Percentiles rank a stretch among this genome's conserved stretches.
Evolutionary conservation across 306 rosid genomes (phyloP).

Genomic region (Acacia melanoxylon): DNA sequence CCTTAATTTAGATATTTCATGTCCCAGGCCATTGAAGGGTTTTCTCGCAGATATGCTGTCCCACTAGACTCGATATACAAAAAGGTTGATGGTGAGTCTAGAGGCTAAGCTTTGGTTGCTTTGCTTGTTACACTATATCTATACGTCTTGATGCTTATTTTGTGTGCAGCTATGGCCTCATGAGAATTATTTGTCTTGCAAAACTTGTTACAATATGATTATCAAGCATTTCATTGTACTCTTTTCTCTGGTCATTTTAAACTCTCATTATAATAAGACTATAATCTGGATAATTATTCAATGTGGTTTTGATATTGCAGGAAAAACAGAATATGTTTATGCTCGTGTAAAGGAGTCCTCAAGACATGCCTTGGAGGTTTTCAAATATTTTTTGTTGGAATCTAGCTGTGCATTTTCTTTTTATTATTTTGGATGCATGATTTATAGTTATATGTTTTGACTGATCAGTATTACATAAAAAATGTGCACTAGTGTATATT

Average conservation of each 20-base stretch:
- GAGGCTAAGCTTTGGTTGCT: constrained; percentile 10
- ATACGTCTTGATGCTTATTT: neutral
- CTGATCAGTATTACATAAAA: neutral
- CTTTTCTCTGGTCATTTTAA: neutral
- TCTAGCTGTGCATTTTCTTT: constrained; percentile 4
- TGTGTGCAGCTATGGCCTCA: neutral
- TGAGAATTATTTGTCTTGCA: neutral
- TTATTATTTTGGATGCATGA: neutral
- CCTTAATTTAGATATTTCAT: constrained; percentile 39
- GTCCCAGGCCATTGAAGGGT: constrained; percentile 84
- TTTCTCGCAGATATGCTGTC: constrained; percentile 79
- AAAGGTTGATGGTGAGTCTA: constrained; percentile 81
- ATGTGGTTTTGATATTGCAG: constrained; percentile 48
- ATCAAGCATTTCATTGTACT: constrained; percentile 20
- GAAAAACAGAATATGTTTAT: constrained; percentile 90
- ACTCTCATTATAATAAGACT: neutral
- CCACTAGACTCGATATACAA: constrained; percentile 57
- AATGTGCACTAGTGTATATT: constrained; percentile 16
- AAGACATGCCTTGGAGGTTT: constrained; percentile 79
- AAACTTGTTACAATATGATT: constrained; percentile 25
- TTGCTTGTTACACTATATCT: neutral
- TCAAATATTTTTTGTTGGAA: constrained; percentile 18
- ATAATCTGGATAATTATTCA: constrained; percentile 18
- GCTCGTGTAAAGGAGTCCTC: constrained; percentile 71
- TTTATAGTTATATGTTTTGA: neutral